Evolutionary conservation across 2,329 filamentous ascomycete species (phyloP).

Genomic region (Lachnellula cervina): DNA sequence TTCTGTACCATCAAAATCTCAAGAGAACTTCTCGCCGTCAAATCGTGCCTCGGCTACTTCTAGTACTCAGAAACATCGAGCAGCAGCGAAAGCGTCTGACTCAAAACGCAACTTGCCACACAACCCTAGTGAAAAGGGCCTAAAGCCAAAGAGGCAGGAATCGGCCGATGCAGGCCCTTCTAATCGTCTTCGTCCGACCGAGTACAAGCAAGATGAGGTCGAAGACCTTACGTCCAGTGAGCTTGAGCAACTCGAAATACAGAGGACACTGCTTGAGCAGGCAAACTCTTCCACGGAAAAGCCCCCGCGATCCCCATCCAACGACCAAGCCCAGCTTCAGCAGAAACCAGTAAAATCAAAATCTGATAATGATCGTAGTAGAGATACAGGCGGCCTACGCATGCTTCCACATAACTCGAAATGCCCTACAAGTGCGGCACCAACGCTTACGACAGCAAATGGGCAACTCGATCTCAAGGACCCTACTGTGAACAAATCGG

Average conservation of each 20-base stretch:
- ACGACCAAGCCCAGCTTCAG: constrained; percentile 2
- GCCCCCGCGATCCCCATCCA: not conserved
- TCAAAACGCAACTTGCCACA: not conserved
- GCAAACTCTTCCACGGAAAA: constrained; percentile 1
- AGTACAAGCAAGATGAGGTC: not conserved
- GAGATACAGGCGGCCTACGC: constrained; percentile 7
- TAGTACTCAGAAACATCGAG: no score
- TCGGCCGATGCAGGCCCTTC: not conserved
- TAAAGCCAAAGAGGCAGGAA: not conserved
- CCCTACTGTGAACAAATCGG: not conserved
- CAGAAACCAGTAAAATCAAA: constrained; percentile 7
- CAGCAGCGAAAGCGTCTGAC: not conserved
- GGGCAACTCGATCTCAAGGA: constrained; percentile 21
- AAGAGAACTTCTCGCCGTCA: constrained; percentile 22
- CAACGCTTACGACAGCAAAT: constrained; percentile 23
- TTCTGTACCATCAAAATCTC: constrained; percentile 3
- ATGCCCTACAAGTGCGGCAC: constrained; percentile 23
- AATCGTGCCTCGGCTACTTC: not conserved
- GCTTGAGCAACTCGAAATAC: constrained; percentile 17
- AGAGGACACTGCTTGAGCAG: constrained; percentile 14
- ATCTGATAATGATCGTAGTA: constrained; percentile 3
- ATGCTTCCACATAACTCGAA: constrained; percentile 20
- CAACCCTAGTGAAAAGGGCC: not conserved
- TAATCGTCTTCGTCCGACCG: not conserved
- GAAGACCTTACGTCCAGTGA: no score